These are phyloP conservation scores for Irpex sp. DNA, from an alignment of 1,284 basidiomycete species.

Conservation along the genomic window DNA sequence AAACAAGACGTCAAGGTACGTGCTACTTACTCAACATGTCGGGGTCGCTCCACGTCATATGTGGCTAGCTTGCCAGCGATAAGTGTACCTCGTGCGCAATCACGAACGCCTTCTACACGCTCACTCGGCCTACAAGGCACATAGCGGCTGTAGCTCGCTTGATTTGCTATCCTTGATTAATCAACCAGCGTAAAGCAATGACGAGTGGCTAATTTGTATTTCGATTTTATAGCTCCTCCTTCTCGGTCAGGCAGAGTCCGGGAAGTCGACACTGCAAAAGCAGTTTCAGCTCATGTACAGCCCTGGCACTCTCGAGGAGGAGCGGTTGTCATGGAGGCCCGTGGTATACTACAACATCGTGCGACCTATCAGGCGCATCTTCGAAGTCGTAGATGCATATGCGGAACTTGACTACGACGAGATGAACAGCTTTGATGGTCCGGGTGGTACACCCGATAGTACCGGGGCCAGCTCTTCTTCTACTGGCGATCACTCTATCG, in stretches of 20 bases:
- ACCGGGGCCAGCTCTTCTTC: conserved; percentile 1
- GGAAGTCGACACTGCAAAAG: conserved; percentile 79
- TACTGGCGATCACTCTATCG: conserved; percentile 1
- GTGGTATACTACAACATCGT: conserved; percentile 82
- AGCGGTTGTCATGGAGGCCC: conserved; percentile 77
- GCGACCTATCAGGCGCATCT: conserved; percentile 71
- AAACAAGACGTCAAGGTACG: conserved; percentile 73
- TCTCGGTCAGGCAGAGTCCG: conserved; percentile 79
- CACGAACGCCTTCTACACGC: neutral
- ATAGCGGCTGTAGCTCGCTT: neutral
- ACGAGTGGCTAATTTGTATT: neutral
- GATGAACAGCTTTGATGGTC: conserved; percentile 4
- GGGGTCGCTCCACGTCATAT: neutral
- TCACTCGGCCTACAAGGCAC: neutral
- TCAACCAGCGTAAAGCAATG: neutral
- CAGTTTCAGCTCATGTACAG: conserved; percentile 86
- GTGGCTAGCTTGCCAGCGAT: neutral
- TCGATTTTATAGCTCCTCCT: conserved; percentile 53
- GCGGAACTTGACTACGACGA: conserved; percentile 56
- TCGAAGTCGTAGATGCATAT: conserved; percentile 64
- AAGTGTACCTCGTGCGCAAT: neutral
- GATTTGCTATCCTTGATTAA: neutral
- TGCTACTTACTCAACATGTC: neutral
- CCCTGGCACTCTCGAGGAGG: conserved; percentile 69
- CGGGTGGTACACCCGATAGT: conserved; percentile 7